Percentiles rank a stretch among this genome's conserved stretches.
Evolutionary conservation across 495 filamentous ascomycete genomes (phyloP).

Genomic region (Lophiostoma macrostomum): DNA sequence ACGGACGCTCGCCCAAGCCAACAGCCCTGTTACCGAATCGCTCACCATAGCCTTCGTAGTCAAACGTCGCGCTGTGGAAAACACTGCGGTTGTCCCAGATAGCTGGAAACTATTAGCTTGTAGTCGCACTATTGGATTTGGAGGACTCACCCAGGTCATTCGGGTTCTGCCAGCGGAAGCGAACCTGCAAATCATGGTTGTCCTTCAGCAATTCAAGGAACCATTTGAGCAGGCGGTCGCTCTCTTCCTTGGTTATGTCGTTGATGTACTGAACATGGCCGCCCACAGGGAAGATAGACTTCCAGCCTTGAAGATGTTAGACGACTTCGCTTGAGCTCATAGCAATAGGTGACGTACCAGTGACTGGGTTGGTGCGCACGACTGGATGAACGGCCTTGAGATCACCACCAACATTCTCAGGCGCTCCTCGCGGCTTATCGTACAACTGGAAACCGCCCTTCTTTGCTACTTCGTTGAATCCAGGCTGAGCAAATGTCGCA

Average conservation of each 20-base stretch:
- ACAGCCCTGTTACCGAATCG: conserved; percentile 59
- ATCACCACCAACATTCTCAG: conserved; percentile 64
- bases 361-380: conserved; percentile 73
- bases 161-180: conserved; percentile 48
- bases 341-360: conserved; percentile 66
- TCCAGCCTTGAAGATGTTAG: conserved; percentile 66
- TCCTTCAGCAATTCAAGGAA: conserved; percentile 60
- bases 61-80: conserved; percentile 67
- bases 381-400: conserved; percentile 67
- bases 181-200: conserved; percentile 75
- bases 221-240: conserved; percentile 55
- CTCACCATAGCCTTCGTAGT: conserved; percentile 56
- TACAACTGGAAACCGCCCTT: conserved; percentile 55
- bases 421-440: conserved; percentile 55
- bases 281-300: conserved; percentile 62
- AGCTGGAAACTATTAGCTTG: conserved; percentile 54
- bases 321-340: conserved; percentile 71
- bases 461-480: conserved; percentile 57
- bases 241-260: conserved; percentile 66
- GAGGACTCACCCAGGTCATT: conserved; percentile 23
- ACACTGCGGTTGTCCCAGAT: conserved; percentile 75
- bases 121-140: conserved; percentile 28
- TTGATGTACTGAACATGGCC: conserved; percentile 60
- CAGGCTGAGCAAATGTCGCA: conserved; percentile 59
- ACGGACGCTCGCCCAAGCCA: conserved; percentile 58